Conservation (phyloP, 495 filamentous ascomycete species). For the Collariella sp. region DNA sequence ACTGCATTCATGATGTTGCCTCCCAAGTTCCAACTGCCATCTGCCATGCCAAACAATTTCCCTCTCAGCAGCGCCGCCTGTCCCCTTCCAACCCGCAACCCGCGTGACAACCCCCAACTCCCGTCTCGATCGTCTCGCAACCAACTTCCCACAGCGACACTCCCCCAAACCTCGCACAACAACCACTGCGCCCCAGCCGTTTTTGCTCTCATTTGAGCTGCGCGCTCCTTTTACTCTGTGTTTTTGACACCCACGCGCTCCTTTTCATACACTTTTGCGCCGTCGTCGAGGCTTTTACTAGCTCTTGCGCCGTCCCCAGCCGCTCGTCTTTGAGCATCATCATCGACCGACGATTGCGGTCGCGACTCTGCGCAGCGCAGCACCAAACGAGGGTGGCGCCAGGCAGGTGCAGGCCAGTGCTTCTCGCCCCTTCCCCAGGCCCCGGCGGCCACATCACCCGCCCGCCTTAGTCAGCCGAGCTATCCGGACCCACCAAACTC, state of each 20-base stretch:
- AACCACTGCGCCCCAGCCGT: constrained; percentile 17
- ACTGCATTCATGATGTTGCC: constrained; percentile 18
- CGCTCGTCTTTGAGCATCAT: neutral
- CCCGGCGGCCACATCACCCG: constrained; percentile 25
- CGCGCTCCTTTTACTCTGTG: constrained; percentile 12
- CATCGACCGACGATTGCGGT: constrained; percentile 7
- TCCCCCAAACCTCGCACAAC: constrained; percentile 18
- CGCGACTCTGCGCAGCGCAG: constrained; percentile 4
- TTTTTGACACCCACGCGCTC: constrained; percentile 10
- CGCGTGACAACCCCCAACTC: constrained; percentile 26
- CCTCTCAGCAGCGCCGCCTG: constrained; percentile 13
- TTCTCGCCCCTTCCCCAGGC: constrained; percentile 18
- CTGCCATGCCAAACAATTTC: constrained; percentile 26
- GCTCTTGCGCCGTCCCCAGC: constrained; percentile 27
- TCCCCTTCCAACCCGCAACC: constrained; percentile 31
- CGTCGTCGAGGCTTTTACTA: constrained; percentile 31
- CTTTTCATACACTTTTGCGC: constrained; percentile 9
- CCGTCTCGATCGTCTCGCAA: constrained; percentile 22
- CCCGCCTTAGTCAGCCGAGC: constrained; percentile 8
- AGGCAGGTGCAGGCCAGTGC: constrained; percentile 3
- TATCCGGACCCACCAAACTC: constrained; percentile 4
- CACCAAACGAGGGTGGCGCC: constrained; percentile 14
- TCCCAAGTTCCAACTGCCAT: no score
- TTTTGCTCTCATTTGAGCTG: constrained; percentile 12
- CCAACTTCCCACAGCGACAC: constrained; percentile 20